Evolutionary conservation across 345 rosid genomes (phyloP).

Genomic region (Reutealis trisperma): DNA sequence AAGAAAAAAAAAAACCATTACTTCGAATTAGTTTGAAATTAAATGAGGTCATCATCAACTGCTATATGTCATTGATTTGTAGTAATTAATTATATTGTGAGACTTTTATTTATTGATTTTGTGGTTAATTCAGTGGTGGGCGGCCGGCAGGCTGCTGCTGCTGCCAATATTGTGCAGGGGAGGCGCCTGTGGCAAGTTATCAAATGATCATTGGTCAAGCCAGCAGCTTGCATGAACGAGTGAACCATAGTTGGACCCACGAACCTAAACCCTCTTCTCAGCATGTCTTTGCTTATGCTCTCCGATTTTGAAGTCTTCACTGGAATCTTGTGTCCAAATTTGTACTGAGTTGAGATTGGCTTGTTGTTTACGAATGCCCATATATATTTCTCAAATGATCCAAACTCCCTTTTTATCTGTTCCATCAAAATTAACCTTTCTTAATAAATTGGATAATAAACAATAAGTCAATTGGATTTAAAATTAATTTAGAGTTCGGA

Average conservation of each 20-base stretch:
- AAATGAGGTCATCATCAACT: background rate
- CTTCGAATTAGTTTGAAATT: conserved; percentile 20
- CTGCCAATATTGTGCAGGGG: conserved; percentile 37
- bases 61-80: background rate
- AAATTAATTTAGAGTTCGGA: no score
- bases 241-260: conserved; percentile 67
- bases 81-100: background rate
- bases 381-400: conserved; percentile 55
- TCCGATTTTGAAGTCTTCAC: conserved; percentile 73
- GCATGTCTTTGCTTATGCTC: conserved; percentile 74
- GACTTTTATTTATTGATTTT: background rate
- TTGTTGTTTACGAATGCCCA: conserved; percentile 61
- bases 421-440: background rate
- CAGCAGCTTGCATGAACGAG: conserved; percentile 72
- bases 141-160: conserved; percentile 20
- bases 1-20: background rate
- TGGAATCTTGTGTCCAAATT: conserved; percentile 61
- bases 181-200: conserved; percentile 51
- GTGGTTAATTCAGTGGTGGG: background rate
- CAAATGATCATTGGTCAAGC: conserved; percentile 67
- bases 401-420: conserved; percentile 50
- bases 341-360: conserved; percentile 53
- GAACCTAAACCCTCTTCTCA: conserved; percentile 57
- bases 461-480: no score
- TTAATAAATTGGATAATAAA: background rate